These are phyloP conservation scores for Penicillium sp. DNA, from an alignment of 2,329 filamentous ascomycete genomes.

Conservation along the genomic window DNA sequence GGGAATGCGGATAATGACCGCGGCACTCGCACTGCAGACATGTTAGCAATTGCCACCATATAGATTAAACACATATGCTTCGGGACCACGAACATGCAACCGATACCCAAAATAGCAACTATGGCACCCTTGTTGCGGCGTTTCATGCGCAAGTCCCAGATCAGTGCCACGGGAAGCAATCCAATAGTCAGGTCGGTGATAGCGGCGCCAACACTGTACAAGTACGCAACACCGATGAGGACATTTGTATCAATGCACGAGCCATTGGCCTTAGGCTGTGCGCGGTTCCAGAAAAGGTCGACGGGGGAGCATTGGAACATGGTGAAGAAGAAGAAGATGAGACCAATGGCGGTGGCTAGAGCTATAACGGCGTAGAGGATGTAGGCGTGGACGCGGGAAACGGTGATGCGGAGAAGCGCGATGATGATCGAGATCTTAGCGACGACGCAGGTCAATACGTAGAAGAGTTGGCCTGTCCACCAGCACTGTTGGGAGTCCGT, in stretches of 20 bases:
- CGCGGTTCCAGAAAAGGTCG: slow-evolving; percentile 42
- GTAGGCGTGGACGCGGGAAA: slow-evolving; percentile 38
- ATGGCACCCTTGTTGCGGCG: slow-evolving; percentile 44
- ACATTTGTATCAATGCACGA: slow-evolving; percentile 38
- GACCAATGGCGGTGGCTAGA: slow-evolving; percentile 36
- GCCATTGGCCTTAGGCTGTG: slow-evolving; percentile 19
- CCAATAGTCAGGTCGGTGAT: slow-evolving; percentile 46
- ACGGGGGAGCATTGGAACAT: slow-evolving; percentile 46
- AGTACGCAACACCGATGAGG: slow-evolving; percentile 45
- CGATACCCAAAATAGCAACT: slow-evolving; percentile 46
- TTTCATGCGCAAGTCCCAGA: slow-evolving; percentile 50
- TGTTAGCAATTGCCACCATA: slow-evolving; percentile 13
- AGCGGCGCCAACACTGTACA: slow-evolving; percentile 41
- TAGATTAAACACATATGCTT: not conserved
- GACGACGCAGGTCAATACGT: slow-evolving; percentile 40
- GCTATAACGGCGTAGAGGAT: slow-evolving; percentile 41
- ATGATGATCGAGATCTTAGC: slow-evolving; percentile 45
- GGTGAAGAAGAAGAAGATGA: slow-evolving; percentile 43
- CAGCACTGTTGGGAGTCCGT: slow-evolving; percentile 27
- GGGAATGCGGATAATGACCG: slow-evolving; percentile 22
- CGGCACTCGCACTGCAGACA: slow-evolving; percentile 19
- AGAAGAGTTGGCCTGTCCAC: slow-evolving; percentile 47
- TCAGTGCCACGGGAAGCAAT: slow-evolving; percentile 46
- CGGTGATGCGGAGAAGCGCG: slow-evolving; percentile 45
- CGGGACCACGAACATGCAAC: slow-evolving; percentile 37